Base-by-base conservation (phyloP, 306 rosid genomes). In the Senna tora region DNA sequence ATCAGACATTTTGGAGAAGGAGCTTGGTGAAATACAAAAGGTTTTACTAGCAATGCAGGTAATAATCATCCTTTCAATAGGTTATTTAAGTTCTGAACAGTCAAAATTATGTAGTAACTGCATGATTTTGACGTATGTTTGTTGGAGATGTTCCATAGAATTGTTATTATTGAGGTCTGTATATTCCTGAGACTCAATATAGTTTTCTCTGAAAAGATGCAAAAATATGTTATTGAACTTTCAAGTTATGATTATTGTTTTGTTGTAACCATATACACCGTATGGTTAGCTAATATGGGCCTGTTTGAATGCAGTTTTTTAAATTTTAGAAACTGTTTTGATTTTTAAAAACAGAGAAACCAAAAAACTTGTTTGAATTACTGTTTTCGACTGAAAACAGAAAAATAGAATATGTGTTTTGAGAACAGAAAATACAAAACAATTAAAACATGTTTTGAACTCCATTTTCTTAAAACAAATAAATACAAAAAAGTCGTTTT, bases 11-110 rank as follows among this genome's bases (percentile, higher is more conserved):
- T 82, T 94, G 76, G 97, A 89, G 87, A 91, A 89, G 83, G 98
- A 94, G 84, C 87, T 94, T 32, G 88, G 87, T 72, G 98, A 91
- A 85, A 89, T 83, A 70, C 98, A 91, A 75, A 87, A 89, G 55
- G 92, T 89, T 77, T 84, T 94, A 73, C 84, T 91, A 72, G 97
- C 96, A 56, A 89, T 94, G 98, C 97, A 94, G 94, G 98, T 93
- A 82, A 70, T 19, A 36, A 10, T 64, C 42, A 41, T 69, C 45
- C 32, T 55, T 58, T 47, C 47, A 67, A 9, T 14, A 5, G 49
- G 55, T 69, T 54, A 69, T 47, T 67, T 66, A 49, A 79, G 42
- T 65, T 22, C 43, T 72, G 65, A 32, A 62, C 30, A 32, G 36
- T 12, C 32, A n/a, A 43, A 30, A 33, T 63, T 50, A 21, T 59